phyloP scores from a whole-genome alignment of 331 rosid species.

The Quercus lobata region DNA sequence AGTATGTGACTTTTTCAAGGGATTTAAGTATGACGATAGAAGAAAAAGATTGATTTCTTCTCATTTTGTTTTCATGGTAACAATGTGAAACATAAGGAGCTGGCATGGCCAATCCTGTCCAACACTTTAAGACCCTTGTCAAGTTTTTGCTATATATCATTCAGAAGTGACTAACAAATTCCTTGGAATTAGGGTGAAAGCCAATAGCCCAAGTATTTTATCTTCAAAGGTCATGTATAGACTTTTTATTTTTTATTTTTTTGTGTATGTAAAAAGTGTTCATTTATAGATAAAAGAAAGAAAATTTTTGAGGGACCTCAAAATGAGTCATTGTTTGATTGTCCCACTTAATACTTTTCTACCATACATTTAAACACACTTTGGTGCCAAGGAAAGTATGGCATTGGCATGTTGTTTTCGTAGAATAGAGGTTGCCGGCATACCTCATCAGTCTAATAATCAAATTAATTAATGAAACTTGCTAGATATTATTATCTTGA shows the following conservation, averaged over 20 bases:
- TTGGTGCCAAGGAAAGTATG: constrained; percentile 6
- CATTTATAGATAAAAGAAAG: background rate
- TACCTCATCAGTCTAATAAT: background rate
- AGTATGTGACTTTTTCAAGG: background rate
- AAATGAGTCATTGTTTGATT: constrained; percentile 8
- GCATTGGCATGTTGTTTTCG: constrained; percentile 19
- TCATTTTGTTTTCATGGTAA: background rate
- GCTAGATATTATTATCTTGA: background rate
- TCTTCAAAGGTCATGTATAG: background rate
- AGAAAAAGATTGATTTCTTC: background rate
- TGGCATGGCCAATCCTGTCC: background rate
- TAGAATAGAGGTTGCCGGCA: background rate
- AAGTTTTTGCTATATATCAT: background rate
- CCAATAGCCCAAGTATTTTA: background rate
- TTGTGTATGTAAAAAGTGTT: no score
- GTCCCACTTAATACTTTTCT: background rate
- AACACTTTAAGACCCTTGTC: background rate
- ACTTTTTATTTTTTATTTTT: no score
- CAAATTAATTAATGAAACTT: background rate
- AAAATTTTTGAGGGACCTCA: background rate
- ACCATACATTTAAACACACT: constrained; percentile 7
- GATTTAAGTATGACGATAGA: no score
- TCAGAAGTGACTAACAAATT: background rate
- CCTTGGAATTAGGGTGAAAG: background rate
- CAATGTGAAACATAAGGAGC: background rate